Percentiles rank a stretch among this genome's conserved stretches.
phyloP scores from a whole-genome alignment of 257 asterid species.

The Solanum corneliomulleri region DNA sequence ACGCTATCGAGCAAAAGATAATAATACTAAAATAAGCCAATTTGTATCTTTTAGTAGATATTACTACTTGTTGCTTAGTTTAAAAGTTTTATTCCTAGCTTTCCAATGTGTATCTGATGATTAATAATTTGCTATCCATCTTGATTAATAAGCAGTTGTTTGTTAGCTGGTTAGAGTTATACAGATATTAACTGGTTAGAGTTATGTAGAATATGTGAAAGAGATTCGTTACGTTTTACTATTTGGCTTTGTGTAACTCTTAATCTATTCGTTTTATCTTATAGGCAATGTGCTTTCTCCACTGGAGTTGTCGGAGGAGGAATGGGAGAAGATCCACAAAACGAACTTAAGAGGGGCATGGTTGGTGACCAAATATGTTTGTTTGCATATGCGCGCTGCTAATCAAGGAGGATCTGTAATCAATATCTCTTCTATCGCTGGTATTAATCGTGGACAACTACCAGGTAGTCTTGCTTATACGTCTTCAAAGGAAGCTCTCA shows the following conservation, averaged over 20 bases:
- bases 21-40: neutral
- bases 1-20: neutral
- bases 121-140: neutral
- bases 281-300: slow-evolving; percentile 29
- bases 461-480: slow-evolving; percentile 46
- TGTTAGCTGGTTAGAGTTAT: neutral
- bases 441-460: slow-evolving; percentile 38
- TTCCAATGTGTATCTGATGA: neutral
- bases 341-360: slow-evolving; percentile 43
- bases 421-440: slow-evolving; percentile 50
- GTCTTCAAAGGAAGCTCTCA: slow-evolving; percentile 41
- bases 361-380: slow-evolving; percentile 50
- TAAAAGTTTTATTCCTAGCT: neutral
- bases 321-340: slow-evolving; percentile 22
- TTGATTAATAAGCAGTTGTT: no score
- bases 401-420: slow-evolving; percentile 42
- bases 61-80: neutral
- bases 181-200: no score
- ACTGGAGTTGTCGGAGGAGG: slow-evolving; percentile 37
- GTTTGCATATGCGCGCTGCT: slow-evolving; percentile 25
- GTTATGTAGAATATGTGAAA: neutral
- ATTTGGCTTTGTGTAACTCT: neutral
- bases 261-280: neutral
- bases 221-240: neutral
- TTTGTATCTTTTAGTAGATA: neutral